These are phyloP conservation scores for Aspergillus avenaceus DNA, from an alignment of 495 filamentous ascomycete species.

Conservation along the genomic window DNA sequence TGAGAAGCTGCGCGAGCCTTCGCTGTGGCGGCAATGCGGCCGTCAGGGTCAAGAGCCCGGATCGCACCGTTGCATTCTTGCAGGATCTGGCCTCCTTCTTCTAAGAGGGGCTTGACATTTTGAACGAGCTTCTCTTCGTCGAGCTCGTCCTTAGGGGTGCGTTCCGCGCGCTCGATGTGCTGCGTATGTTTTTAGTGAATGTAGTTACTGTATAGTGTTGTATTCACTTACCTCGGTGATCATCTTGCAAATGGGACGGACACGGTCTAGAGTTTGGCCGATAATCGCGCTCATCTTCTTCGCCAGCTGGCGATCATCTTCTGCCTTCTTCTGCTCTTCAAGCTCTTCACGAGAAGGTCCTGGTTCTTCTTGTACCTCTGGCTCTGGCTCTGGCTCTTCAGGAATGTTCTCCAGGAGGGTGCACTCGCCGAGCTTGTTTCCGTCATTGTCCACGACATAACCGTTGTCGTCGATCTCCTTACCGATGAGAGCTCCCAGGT, in stretches of 20 bases:
- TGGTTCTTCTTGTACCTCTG: slow-evolving; percentile 27
- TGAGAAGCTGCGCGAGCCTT: slow-evolving; percentile 76
- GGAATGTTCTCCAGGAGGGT: slow-evolving; percentile 73
- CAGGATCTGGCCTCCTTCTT: slow-evolving; percentile 76
- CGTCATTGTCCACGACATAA: slow-evolving; percentile 78
- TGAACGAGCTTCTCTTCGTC: slow-evolving; percentile 88
- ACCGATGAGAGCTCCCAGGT: slow-evolving; percentile 64
- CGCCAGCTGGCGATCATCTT: slow-evolving; percentile 71
- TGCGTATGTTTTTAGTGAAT: slow-evolving; percentile 31
- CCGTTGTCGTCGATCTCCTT: slow-evolving; percentile 84
- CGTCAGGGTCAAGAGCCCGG: slow-evolving; percentile 86
- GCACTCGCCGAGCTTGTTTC: slow-evolving; percentile 74
- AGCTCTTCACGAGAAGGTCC: slow-evolving; percentile 40
- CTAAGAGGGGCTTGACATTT: slow-evolving; percentile 79
- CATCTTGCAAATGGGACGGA: slow-evolving; percentile 82
- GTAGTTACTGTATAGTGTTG: neutral
- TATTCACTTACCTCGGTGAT: slow-evolving; percentile 66
- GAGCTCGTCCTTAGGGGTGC: slow-evolving; percentile 81
- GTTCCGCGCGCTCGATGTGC: slow-evolving; percentile 76
- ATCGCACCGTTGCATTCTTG: slow-evolving; percentile 87
- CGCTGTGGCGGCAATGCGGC: slow-evolving; percentile 77
- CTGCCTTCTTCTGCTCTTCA: slow-evolving; percentile 53
- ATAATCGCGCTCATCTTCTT: slow-evolving; percentile 72
- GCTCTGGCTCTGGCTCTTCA: slow-evolving; percentile 39
- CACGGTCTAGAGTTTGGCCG: slow-evolving; percentile 72